Evolutionary conservation across 2,329 filamentous ascomycete genomes (phyloP).

Genomic region (Paramyrothecium roridum): DNA sequence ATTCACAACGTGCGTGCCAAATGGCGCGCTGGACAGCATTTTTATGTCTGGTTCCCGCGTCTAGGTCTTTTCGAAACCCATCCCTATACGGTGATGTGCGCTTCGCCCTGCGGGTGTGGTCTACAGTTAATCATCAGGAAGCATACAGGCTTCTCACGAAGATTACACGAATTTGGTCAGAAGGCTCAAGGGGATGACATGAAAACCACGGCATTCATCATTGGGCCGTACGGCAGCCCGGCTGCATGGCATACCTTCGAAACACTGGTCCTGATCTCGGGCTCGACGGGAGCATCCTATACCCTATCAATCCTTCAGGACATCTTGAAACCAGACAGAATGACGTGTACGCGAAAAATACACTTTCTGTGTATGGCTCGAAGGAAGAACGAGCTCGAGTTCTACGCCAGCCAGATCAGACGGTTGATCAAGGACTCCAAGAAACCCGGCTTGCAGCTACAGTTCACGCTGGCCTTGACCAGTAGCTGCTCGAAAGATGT

Average conservation of each 20-base stretch:
- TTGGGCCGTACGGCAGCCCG: slow-evolving; percentile 54
- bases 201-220: slow-evolving; percentile 39
- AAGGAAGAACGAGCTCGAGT: slow-evolving; percentile 50
- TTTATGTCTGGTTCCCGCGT: slow-evolving; percentile 58
- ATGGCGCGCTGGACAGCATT: slow-evolving; percentile 58
- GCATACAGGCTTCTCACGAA: slow-evolving; percentile 54
- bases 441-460: background rate
- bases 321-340: slow-evolving; percentile 36
- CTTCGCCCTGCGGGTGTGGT: slow-evolving; percentile 55
- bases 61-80: slow-evolving; percentile 54
- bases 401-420: slow-evolving; percentile 39
- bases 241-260: slow-evolving; percentile 57
- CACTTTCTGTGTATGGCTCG: slow-evolving; percentile 51
- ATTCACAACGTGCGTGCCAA: slow-evolving; percentile 57
- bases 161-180: slow-evolving; percentile 38
- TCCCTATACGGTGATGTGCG: slow-evolving; percentile 60
- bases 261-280: slow-evolving; percentile 56
- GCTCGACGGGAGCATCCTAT: slow-evolving; percentile 62
- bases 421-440: background rate
- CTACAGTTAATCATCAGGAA: slow-evolving; percentile 56
- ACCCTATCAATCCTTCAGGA: slow-evolving; percentile 58
- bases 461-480: background rate
- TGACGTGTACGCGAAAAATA: slow-evolving; percentile 48
- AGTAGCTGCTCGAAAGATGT: background rate
- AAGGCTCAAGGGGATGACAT: slow-evolving; percentile 6